These are phyloP conservation scores for Kwoniella mangroviensis DNA, from an alignment of 768 basidiomycete species.

Conservation along the genomic window DNA sequence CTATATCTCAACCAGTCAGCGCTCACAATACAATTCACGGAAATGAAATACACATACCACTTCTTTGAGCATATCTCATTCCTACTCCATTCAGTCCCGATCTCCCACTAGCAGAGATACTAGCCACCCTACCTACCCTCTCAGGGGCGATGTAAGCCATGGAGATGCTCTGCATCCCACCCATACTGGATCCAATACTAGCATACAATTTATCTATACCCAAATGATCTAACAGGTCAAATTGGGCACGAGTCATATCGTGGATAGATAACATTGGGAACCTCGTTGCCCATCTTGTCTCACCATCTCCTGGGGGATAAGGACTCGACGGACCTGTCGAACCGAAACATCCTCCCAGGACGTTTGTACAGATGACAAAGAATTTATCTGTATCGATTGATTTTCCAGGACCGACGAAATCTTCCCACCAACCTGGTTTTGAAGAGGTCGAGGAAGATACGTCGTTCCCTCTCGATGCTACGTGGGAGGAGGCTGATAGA, in stretches of 20 bases:
- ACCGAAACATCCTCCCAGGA: slow-evolving; percentile 96
- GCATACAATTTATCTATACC: slow-evolving; percentile 86
- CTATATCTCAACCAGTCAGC: slow-evolving; percentile 60
- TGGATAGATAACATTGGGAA: slow-evolving; percentile 93
- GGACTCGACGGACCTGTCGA: slow-evolving; percentile 90
- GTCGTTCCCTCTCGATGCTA: slow-evolving; percentile 52
- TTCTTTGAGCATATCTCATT: slow-evolving; percentile 93
- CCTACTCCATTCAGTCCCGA: slow-evolving; percentile 91
- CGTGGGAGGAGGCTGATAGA: slow-evolving; percentile 90
- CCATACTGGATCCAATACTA: slow-evolving; percentile 94
- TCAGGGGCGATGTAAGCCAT: slow-evolving; percentile 91
- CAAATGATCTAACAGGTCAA: slow-evolving; percentile 79
- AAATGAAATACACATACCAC: slow-evolving; percentile 66
- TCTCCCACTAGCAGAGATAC: slow-evolving; percentile 91
- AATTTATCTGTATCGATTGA: slow-evolving; percentile 90
- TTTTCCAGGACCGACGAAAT: slow-evolving; percentile 94
- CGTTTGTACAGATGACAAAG: slow-evolving; percentile 95
- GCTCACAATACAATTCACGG: neutral
- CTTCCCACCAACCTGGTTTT: slow-evolving; percentile 98
- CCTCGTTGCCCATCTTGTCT: slow-evolving; percentile 75
- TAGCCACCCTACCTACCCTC: slow-evolving; percentile 85
- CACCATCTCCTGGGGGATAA: slow-evolving; percentile 64
- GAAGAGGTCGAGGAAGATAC: slow-evolving; percentile 73
- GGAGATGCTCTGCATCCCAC: slow-evolving; percentile 95
- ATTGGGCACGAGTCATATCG: slow-evolving; percentile 97